These are phyloP conservation scores for Kwoniella bestiolae DNA, from an alignment of 768 basidiomycete genomes.

Conservation along the genomic window DNA sequence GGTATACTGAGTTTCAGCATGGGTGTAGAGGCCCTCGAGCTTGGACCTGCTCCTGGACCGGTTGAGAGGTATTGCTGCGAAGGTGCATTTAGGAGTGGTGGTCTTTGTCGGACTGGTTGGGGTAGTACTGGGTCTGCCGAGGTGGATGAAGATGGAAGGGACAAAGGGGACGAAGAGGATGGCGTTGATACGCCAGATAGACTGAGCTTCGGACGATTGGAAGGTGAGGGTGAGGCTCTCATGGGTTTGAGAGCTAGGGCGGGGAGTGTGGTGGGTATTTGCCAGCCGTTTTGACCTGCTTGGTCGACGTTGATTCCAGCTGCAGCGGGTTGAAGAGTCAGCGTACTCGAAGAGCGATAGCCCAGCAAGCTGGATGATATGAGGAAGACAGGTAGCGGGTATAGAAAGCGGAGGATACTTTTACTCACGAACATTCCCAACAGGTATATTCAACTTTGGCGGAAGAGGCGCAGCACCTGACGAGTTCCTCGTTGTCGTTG, in stretches of 20 bases:
- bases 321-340: constrained; percentile 5
- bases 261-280: constrained; percentile 33
- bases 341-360: constrained; percentile 4
- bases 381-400: no score
- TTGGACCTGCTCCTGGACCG: background rate
- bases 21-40: constrained; percentile 14
- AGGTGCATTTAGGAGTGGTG: constrained; percentile 37
- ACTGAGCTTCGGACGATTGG: constrained; percentile 45
- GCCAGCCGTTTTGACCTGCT: constrained; percentile 48
- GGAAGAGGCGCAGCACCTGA: constrained; percentile 22
- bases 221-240: constrained; percentile 26
- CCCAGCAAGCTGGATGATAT: no score
- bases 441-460: constrained; percentile 52
- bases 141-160: constrained; percentile 12
- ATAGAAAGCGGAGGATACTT: background rate
- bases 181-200: constrained; percentile 43
- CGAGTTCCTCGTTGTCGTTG: constrained; percentile 15
- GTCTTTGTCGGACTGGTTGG: constrained; percentile 13
- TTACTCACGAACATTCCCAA: constrained; percentile 56
- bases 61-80: constrained; percentile 13
- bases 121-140: background rate
- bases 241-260: constrained; percentile 35
- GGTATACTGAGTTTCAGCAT: constrained; percentile 39
- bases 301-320: constrained; percentile 55
- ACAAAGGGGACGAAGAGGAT: constrained; percentile 15